Conservation (phyloP, 2,329 filamentous ascomycete species). For the Pseudogymnoascus sp. region DNA sequence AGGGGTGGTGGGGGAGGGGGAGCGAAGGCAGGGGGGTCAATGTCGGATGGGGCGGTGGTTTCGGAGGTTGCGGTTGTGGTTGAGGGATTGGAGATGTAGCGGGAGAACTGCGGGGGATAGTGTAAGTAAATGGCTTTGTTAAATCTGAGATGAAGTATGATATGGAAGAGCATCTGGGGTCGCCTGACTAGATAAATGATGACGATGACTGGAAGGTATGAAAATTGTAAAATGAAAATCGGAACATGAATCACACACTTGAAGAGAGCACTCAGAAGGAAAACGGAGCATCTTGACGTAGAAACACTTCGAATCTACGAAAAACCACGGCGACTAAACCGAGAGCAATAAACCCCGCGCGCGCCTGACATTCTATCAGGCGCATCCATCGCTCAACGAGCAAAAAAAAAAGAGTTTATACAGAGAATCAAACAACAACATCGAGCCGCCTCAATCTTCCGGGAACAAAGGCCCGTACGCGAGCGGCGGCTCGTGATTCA, state of each 20-base stretch:
- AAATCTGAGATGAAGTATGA: neutral
- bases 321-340: slow-evolving; percentile 8
- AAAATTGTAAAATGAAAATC: neutral
- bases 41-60: slow-evolving; percentile 33
- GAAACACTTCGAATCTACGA: slow-evolving; percentile 4
- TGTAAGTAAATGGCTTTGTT: slow-evolving; percentile 12
- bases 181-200: neutral
- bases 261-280: neutral
- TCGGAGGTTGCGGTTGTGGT: slow-evolving; percentile 30
- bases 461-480: slow-evolving; percentile 5
- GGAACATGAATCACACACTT: slow-evolving; percentile 8
- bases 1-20: slow-evolving; percentile 69
- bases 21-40: slow-evolving; percentile 48
- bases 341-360: neutral
- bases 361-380: slow-evolving; percentile 6
- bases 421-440: slow-evolving; percentile 1
- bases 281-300: slow-evolving; percentile 2
- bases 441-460: neutral
- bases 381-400: neutral
- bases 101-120: slow-evolving; percentile 24
- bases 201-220: neutral
- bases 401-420: neutral
- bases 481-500: slow-evolving; percentile 27
- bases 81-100: slow-evolving; percentile 29
- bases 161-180: neutral